Base-by-base conservation (phyloP, 2,329 filamentous ascomycete genomes). In the Aspergillus intermedius region DNA sequence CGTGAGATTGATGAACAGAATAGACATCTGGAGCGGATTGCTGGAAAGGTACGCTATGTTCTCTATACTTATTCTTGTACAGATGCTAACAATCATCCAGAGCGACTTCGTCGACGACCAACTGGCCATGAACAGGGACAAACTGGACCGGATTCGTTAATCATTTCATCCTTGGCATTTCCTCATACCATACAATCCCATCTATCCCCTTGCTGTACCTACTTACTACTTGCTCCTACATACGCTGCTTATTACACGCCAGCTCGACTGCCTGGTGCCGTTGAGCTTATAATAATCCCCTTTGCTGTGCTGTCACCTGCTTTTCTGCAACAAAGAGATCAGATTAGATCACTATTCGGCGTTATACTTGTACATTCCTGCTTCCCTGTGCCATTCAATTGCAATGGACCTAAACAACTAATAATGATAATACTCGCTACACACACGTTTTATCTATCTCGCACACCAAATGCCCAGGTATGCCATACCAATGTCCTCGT, bases 81-180 rank as follows among this genome's bases (percentile, higher is more conserved):
- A 3, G 17, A 46, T 47, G 46, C 62, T 68, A 57, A 68, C 48
- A 52, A 42, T 34, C 13, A 23, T 54, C 22, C 66, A 88, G 88
- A 91, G 84, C 71, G 89, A 95, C 66, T 79, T 77, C 59, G 87
- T 95, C 57, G 87, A 90, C 67, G 87, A 91, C 57, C 81, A 86
- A 63, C 87, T 91, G 60, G 82, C 82, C 50, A 82, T 88, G 79
- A 91, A 91, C 74, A 78, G 86, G 55, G 82, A 84, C 60, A 79
- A 82, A 58, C 66, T 90, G 66, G 82, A 86, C 60, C 78, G 84
- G 34, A 73, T 73, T 51, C 68, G 57, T 54, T 72, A 65, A 52
- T 40, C 10, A 19, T 7, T 17, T 2, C 17, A 19, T 1, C 17
- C 10, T 12, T 9, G 5, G 10, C 25, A 30, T 30, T 10, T 3